phyloP scores from a whole-genome alignment of 192 early-diverging fungal species.

The Umbelopsis ramanniana region DNA sequence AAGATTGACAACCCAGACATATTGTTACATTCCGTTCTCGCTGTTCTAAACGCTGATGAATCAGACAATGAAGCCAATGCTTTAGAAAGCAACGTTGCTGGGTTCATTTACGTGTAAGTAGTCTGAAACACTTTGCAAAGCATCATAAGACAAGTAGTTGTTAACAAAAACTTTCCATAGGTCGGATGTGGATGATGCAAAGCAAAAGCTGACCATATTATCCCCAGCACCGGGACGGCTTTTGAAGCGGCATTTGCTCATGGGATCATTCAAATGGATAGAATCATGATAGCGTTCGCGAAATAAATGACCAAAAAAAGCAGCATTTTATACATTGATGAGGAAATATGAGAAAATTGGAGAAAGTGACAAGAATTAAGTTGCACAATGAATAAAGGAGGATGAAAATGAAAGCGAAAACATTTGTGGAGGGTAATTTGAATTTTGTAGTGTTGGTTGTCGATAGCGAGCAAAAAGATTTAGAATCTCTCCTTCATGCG shows the following conservation, averaged over 20 bases:
- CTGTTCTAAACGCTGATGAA: slow-evolving; percentile 72
- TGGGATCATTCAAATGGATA: slow-evolving; percentile 92
- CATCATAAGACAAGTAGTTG: neutral
- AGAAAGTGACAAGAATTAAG: slow-evolving; percentile 1
- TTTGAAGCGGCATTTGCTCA: slow-evolving; percentile 81
- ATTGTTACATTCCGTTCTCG: slow-evolving; percentile 84
- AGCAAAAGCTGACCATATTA: slow-evolving; percentile 81
- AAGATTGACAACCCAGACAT: slow-evolving; percentile 81
- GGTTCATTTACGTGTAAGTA: slow-evolving; percentile 84
- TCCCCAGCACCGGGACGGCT: slow-evolving; percentile 88
- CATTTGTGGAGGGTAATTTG: neutral
- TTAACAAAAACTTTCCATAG: slow-evolving; percentile 28
- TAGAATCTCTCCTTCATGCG: slow-evolving; percentile 97
- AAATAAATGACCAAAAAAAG: slow-evolving; percentile 11
- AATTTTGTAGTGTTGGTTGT: neutral
- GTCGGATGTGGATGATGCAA: slow-evolving; percentile 80
- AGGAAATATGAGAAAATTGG: neutral
- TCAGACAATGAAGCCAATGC: slow-evolving; percentile 53
- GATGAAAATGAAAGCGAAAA: neutral
- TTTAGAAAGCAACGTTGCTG: slow-evolving; percentile 70
- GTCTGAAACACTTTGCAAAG: neutral
- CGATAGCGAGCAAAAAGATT: slow-evolving; percentile 6
- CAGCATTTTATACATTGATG: slow-evolving; percentile 22
- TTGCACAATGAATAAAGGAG: slow-evolving; percentile 2
- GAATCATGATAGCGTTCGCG: slow-evolving; percentile 57